Evolutionary conservation across 306 rosid genomes (phyloP).

Genomic region (Sicyos edulis): DNA sequence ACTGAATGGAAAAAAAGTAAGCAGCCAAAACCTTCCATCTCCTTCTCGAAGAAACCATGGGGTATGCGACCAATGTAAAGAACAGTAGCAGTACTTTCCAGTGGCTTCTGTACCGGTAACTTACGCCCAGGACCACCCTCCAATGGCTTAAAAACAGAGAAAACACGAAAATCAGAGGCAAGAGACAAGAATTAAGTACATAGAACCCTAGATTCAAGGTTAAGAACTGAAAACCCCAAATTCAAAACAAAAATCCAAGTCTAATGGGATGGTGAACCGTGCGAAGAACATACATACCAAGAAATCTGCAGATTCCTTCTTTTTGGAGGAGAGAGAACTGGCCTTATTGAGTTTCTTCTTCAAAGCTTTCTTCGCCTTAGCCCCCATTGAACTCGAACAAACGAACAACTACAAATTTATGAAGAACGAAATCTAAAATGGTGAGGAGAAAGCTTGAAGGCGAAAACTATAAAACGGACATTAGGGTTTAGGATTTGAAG

Average conservation of each 20-base stretch:
- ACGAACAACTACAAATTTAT: neutral
- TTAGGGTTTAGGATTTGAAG: neutral
- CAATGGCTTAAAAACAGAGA: constrained; percentile 42
- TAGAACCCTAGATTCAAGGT: neutral
- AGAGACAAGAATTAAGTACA: neutral
- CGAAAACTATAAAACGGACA: neutral
- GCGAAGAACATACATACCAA: constrained; percentile 37
- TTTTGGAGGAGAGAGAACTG: constrained; percentile 22
- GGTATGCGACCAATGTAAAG: constrained; percentile 62
- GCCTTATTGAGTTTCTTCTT: constrained; percentile 56
- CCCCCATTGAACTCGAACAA: constrained; percentile 37
- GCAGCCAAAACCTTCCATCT: constrained; percentile 61
- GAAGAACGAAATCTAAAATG: neutral
- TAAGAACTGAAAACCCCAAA: neutral
- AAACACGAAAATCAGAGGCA: neutral
- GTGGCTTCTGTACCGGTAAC: constrained; percentile 35
- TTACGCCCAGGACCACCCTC: constrained; percentile 61
- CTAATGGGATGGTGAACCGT: neutral
- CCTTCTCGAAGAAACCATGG: constrained; percentile 73
- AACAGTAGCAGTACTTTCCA: constrained; percentile 44
- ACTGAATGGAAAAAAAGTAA: neutral
- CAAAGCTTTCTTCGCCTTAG: constrained; percentile 71
- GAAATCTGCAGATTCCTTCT: constrained; percentile 47
- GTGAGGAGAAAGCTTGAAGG: neutral
- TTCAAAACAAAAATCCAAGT: neutral